Base-by-base conservation (phyloP, 192 early-diverging fungal species). In the Coemansia sp. region DNA sequence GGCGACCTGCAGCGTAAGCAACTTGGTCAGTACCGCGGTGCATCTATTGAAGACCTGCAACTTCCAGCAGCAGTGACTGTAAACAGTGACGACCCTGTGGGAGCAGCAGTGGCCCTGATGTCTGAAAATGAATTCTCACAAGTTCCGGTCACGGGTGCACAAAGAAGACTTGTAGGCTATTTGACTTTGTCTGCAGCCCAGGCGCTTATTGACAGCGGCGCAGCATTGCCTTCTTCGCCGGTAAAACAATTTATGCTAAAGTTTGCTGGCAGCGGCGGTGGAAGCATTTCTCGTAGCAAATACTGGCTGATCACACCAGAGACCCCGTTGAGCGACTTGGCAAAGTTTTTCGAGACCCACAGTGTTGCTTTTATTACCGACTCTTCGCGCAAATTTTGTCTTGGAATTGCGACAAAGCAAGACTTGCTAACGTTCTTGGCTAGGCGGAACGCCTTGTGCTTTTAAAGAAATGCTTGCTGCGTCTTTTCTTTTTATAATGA, bases 61-160 rank as follows among this genome's bases (percentile, higher is more conserved):
- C 69, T 95, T 11, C 91, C 91, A 0, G 89, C 88, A 0, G 92
- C 93, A 0, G 86, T 93, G 1, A 85, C 89, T 16, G 85, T 95
- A 7, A 67, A 84, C 14, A 86, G 85, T 28, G 73, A 66, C 30
- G 77, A 87, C 40, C 66, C 85, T 2, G 72, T 92, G 20, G 81
- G 84, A 1, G 75, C 83, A 12, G 92, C 93, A 5, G 55, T 92
- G 20, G 87, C 88, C 42, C 64, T 92, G 63, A 95, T 95, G 93
- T 38, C 86, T 25, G 85, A 89, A 31, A 79, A 92, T 29, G 92
- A 95, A 56, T 95, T 88, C 75, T 95, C 93, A n/a, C 93, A 95
- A 73, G 66, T 95, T 49, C 93, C 92, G 0, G 91, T 94, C 2
- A 81, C 92, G 32, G 82, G 85, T 62, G 59, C 82, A 0, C 81